Evolutionary conservation across 257 asterid genomes (phyloP), one percentile per base, ranked within the genome.

Genomic region (Lycium ferocissimum): DNA sequence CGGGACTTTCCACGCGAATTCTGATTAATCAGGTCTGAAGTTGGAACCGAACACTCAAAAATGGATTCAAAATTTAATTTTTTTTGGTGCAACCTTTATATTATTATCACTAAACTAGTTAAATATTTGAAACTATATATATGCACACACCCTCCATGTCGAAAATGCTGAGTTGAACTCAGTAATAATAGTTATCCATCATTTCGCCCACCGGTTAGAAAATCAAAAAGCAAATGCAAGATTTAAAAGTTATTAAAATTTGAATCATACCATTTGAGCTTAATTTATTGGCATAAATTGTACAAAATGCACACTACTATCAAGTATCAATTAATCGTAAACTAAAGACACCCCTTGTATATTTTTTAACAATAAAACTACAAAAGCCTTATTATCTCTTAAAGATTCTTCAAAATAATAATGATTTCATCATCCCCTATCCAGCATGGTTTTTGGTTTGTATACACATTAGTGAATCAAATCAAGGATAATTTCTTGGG

Each of bases 371-470:
- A 18, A 43, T 71, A 56, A 71, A 54, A 72, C 38, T 1, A 51
- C 4, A 47, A 26, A 51, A 51, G 47, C 7, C 22, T 3, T 51
- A 51, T 76, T 76, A 63, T 7, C 9, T 51, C 40, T 3, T 76
- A 26, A 14, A 76, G 82, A 26, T 76, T 76, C 82, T 76, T 22
- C 62, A 76, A 76, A 76, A 61, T 76, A 14, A 51, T 51, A 76
- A 49, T 7, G 62, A 75, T 49, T 49, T 54, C 11, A 11, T 71
- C 81, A 12, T 51, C 62, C 49, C 62, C 62, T 20, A 75, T 51
- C 59, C 22, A 22, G 22, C 45, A 76, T 76, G 14, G 2, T 49
- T 22, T 72, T 76, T 75, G 9, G 22, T 17, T 20, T 47, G 35
- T 49, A 47, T n/a, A 72, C 58, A 43, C 4, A 18, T 43, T 73